Evolutionary conservation across 345 rosid genomes (phyloP), one percentile per base, ranked within the genome.

Genomic region (Cardamine occulta): DNA sequence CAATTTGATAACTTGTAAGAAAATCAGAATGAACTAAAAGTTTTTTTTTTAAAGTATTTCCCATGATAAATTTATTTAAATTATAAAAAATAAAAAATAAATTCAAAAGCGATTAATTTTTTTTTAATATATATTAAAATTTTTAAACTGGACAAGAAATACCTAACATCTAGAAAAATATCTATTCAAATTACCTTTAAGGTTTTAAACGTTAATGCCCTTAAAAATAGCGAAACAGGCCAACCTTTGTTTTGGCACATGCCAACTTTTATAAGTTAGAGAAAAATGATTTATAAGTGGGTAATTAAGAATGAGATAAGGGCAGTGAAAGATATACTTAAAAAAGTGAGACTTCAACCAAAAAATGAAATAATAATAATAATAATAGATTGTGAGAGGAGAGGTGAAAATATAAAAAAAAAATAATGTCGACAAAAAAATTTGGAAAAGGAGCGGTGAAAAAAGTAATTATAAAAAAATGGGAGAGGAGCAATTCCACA

Each of bases 401-500:
- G 5, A 11, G 28, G 29, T 35, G 1, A 55, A 26, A 53, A 26
- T 1, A 6, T 1, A 13, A 24, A 24, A 1, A 1, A 28, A 2
- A n/a, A 35, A 32, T 24, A 31, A 31, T 31, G 32, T 31, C 32
- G 7, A 8, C 0, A 42, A 21, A 5, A 21, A 63, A 40, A 28
- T 24, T 4, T 8, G 4, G 5, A 15, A 47, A 13, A 12, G 18
- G 13, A 29, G 6, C 19, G 52, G 83, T 85, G 85, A 77, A 88
- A 86, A 76, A 79, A 72, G 17, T 35, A 60, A 4, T 61, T 39
- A 6, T 39, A 6, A 35, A 51, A 17, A 47, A 51, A 18, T 2
- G 35, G 8, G 11, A 19, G 48, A 51, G 78, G 45, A 80, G 81
- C 76, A 85, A 85, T 84, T 86, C 84, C 60, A 80, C 78, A 85